Evolutionary conservation across 129 eudicot species (phyloP).

Genomic region (Helianthus annuus): HanXRQr2.0-SUNRISE NC_035435.2:97481872-97482371

Average conservation of each 20-base stretch:
- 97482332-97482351: slow-evolving; percentile 3
- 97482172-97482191: slow-evolving; percentile 17
- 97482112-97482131: slow-evolving; percentile 84
- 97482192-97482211: slow-evolving; percentile 31
- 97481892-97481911: background rate
- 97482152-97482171: slow-evolving; percentile 90
- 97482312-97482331: slow-evolving; percentile 18
- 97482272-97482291: slow-evolving; percentile 22
- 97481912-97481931: background rate
- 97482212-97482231: slow-evolving; percentile 59
- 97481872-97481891: background rate
- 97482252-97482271: slow-evolving; percentile 67
- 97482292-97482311: slow-evolving; percentile 20
- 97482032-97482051: too few relatives aligned
- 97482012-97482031: too few relatives aligned
- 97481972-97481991: background rate
- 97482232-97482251: slow-evolving; percentile 57
- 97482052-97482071: too few relatives aligned
- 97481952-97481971: background rate
- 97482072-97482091: slow-evolving; percentile 23
- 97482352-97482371: slow-evolving; percentile 28
- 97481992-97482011: background rate
- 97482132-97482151: slow-evolving; percentile 76
- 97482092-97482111: slow-evolving; percentile 91
- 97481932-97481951: background rate